Percentiles rank a stretch among this genome's conserved stretches.
These are phyloP conservation scores for Phytopythium boreale DNA, from an alignment of 352 stramenopile species.

Conservation along the genomic window DNA sequence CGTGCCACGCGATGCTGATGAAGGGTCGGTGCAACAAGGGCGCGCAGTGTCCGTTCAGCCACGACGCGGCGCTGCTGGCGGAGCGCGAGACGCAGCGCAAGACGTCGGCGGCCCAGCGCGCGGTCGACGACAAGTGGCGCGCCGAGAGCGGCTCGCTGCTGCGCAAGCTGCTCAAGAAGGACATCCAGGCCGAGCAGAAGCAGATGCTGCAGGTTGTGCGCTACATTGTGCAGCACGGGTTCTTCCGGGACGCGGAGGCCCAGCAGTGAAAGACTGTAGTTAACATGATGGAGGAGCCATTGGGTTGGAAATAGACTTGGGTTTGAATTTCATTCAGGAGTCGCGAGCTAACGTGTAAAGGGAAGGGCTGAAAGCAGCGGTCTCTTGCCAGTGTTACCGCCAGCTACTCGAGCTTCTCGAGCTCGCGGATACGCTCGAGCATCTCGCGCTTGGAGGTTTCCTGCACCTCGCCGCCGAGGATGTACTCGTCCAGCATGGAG, in stretches of 20 bases:
- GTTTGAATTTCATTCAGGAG: neutral
- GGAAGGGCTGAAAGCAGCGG: no score
- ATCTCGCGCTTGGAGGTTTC: conserved; percentile 92
- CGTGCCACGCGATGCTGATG: conserved; percentile 52
- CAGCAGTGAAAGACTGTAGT: neutral
- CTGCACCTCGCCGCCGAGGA: conserved; percentile 92
- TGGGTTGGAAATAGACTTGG: neutral
- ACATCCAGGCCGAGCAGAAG: conserved; percentile 63
- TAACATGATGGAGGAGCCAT: no score
- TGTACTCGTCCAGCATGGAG: conserved; percentile 94
- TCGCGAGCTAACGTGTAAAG: neutral
- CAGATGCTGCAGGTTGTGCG: conserved; percentile 80
- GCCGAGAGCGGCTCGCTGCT: conserved; percentile 64
- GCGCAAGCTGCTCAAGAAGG: conserved; percentile 69
- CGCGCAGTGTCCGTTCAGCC: conserved; percentile 56
- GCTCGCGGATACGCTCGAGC: conserved; percentile 89
- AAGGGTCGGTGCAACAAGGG: conserved; percentile 57
- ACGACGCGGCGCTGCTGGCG: conserved; percentile 38
- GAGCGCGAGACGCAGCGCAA: conserved; percentile 24
- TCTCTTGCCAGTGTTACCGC: neutral
- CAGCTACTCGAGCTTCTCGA: conserved; percentile 89
- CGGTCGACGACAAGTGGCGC: conserved; percentile 58
- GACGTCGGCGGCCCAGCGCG: conserved; percentile 34
- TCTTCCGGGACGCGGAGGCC: conserved; percentile 24
- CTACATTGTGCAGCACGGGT: conserved; percentile 54